phyloP scores from a whole-genome alignment of 1,284 basidiomycete genomes.

The Naganishia sp. region DNA sequence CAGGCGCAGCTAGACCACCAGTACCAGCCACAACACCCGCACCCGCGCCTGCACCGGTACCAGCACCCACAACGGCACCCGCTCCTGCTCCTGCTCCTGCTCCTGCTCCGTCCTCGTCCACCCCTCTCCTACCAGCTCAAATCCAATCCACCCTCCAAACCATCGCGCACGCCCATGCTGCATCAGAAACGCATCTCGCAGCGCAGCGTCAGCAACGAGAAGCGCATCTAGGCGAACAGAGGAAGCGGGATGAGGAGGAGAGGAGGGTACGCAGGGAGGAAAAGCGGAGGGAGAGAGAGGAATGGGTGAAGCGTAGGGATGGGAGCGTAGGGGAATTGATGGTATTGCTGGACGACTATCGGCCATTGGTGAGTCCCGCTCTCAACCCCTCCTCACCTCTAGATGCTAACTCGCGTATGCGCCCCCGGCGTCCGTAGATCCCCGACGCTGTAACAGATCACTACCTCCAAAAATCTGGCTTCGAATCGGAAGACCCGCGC shows the following conservation, averaged over 20 bases:
- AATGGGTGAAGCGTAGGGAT: slow-evolving; percentile 72
- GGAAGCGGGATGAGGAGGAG: slow-evolving; percentile 6
- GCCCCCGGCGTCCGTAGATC: slow-evolving; percentile 61
- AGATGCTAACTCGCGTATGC: no score
- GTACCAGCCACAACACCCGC: neutral
- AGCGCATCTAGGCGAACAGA: slow-evolving; percentile 11
- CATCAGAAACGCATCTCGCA: neutral
- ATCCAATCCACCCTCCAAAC: slow-evolving; percentile 21
- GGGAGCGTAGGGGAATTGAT: slow-evolving; percentile 90
- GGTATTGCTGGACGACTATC: slow-evolving; percentile 93
- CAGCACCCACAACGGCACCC: neutral
- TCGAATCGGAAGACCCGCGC: slow-evolving; percentile 85
- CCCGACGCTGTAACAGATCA: slow-evolving; percentile 98
- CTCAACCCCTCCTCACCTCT: no score
- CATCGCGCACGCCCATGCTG: slow-evolving; percentile 12
- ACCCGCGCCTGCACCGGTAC: slow-evolving; percentile 2
- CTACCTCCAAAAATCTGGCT: slow-evolving; percentile 93
- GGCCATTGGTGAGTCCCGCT: slow-evolving; percentile 72
- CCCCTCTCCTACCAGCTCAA: slow-evolving; percentile 6
- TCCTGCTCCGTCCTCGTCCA: neutral
- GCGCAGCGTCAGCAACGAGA: slow-evolving; percentile 5
- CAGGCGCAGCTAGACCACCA: no score
- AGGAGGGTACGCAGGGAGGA: slow-evolving; percentile 15
- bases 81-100: neutral
- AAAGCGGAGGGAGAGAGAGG: slow-evolving; percentile 35